Percentiles rank a stretch among this genome's conserved stretches.
Conservation (phyloP, 148 eudicot genomes). For the Dianthus caryophyllus region DNA sequence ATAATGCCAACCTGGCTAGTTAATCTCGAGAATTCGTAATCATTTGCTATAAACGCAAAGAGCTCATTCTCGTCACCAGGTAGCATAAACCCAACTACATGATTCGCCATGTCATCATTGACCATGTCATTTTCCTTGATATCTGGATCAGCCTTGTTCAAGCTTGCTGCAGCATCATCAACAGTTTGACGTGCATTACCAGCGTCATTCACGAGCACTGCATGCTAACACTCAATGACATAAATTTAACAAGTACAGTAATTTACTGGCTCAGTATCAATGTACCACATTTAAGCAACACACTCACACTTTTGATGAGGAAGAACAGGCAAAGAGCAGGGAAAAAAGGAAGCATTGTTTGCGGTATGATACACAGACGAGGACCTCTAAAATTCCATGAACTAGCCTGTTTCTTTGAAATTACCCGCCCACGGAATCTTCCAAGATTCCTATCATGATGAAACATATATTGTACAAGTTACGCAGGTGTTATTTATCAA, state of each 20-base stretch:
- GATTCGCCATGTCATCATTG: constrained; percentile 38
- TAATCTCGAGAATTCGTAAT: constrained; percentile 42
- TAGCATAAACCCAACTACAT: constrained; percentile 48
- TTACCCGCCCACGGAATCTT: constrained; percentile 27
- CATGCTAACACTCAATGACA: constrained; percentile 22
- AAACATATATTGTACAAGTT: constrained; percentile 13
- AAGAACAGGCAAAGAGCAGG: constrained; percentile 82
- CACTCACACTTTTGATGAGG: constrained; percentile 64
- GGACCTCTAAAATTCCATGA: constrained; percentile 37
- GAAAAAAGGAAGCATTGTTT: constrained; percentile 57
- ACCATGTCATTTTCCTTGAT: constrained; percentile 36
- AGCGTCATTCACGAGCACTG: constrained; percentile 44
- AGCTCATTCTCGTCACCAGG: constrained; percentile 93
- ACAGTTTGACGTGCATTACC: constrained; percentile 38
- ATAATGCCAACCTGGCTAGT: constrained; percentile 52
- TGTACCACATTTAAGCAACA: neutral
- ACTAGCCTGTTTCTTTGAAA: constrained; percentile 37
- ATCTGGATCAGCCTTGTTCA: constrained; percentile 36
- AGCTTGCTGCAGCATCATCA: constrained; percentile 44
- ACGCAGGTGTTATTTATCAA: neutral
- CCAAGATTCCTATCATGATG: constrained; percentile 35
- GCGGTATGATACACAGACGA: constrained; percentile 36
- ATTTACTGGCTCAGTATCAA: neutral
- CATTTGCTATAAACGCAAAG: constrained; percentile 66
- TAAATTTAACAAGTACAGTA: neutral